Percentiles rank a stretch among this genome's conserved stretches.
Conservation (phyloP, 2,329 filamentous ascomycete genomes). For the Colletotrichum sublineola region DNA sequence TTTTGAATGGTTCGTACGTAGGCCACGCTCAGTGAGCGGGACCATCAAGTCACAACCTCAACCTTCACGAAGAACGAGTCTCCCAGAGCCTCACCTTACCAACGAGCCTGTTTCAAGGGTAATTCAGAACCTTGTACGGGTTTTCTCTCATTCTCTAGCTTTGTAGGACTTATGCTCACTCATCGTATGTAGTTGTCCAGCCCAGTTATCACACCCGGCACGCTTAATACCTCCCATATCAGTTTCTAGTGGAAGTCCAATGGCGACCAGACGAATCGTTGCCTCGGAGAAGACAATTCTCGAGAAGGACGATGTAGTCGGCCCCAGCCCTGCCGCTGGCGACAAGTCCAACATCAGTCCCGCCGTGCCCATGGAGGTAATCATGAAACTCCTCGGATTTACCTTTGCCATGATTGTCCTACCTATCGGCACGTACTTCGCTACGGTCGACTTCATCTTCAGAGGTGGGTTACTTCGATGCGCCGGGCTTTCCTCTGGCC, state of each 20-base stretch:
- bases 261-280: constrained; percentile 79
- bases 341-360: constrained; percentile 81
- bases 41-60: constrained; percentile 10
- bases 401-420: constrained; percentile 90
- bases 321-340: constrained; percentile 55
- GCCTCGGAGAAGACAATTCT: constrained; percentile 76
- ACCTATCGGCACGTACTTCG: constrained; percentile 91
- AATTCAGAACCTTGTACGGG: not conserved
- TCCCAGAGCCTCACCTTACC: not conserved
- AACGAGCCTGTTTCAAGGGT: not conserved
- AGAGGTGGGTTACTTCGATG: constrained; percentile 66
- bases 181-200: not conserved
- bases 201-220: not conserved
- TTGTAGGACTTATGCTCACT: not conserved
- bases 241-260: constrained; percentile 52
- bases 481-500: not conserved
- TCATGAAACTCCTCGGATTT: constrained; percentile 90
- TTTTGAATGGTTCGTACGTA: constrained; percentile 9
- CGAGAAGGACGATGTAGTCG: constrained; percentile 66
- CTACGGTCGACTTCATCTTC: constrained; percentile 82
- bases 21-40: constrained; percentile 20
- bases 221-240: not conserved
- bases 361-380: constrained; percentile 87
- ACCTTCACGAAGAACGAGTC: constrained; percentile 4
- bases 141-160: no score